Conservation (phyloP, 176 grass and related monocot species). For the Rhynchospora pubera region DNA sequence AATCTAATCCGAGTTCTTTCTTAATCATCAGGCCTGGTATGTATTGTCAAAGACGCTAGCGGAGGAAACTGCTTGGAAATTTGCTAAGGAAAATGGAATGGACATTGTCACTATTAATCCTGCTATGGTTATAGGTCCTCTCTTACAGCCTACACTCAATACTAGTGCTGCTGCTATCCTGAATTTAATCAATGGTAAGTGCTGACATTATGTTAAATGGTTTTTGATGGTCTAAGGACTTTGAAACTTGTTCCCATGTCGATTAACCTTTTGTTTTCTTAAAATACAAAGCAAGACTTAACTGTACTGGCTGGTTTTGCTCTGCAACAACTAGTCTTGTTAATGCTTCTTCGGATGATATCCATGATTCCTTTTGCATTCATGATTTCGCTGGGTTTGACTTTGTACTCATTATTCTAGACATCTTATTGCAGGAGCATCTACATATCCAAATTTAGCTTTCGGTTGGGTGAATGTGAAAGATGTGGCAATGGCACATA, state of each 20-base stretch:
- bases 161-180: conserved; percentile 15
- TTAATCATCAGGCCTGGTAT: conserved; percentile 26
- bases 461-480: conserved; percentile 21
- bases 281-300: not conserved
- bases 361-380: not conserved
- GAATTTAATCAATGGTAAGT: conserved; percentile 18
- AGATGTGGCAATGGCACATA: conserved; percentile 33
- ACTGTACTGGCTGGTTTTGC: not conserved
- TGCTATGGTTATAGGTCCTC: conserved; percentile 28
- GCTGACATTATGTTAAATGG: not conserved
- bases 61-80: conserved; percentile 27
- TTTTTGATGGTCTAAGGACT: not conserved
- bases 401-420: not conserved
- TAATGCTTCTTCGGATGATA: not conserved
- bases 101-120: conserved; percentile 28
- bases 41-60: conserved; percentile 29
- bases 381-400: not conserved
- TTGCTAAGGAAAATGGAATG: conserved; percentile 27
- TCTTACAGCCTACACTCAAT: conserved; percentile 34
- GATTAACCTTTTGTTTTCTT: not conserved
- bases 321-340: not conserved
- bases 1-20: not conserved
- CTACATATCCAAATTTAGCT: conserved; percentile 8
- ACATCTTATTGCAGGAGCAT: not conserved
- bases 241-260: not conserved